Evolutionary conservation across 495 filamentous ascomycete genomes (phyloP).

Genomic region (Aspergillus carlsbadensis): DNA sequence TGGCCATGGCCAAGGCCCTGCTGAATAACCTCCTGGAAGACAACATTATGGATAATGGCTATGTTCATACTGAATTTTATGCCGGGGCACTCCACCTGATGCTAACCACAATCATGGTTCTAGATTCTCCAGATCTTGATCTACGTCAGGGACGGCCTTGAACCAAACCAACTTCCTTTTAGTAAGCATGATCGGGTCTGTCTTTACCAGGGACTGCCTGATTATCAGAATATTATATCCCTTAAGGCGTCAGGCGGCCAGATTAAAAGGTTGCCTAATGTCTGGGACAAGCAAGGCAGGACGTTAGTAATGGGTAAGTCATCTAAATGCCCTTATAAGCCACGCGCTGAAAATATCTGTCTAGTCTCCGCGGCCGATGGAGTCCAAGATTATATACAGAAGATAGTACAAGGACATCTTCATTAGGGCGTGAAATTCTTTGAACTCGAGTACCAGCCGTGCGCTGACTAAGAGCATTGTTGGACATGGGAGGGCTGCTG

Average conservation of each 20-base stretch:
- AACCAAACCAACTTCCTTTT: constrained; percentile 13
- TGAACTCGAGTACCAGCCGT: constrained; percentile 23
- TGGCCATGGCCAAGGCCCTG: constrained; percentile 9
- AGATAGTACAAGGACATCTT: constrained; percentile 13
- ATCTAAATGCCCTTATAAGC: no score
- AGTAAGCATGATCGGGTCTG: constrained; percentile 16
- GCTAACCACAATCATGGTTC: constrained; percentile 2
- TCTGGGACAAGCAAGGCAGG: constrained; percentile 18
- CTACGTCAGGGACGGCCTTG: constrained; percentile 18
- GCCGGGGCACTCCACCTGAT: background rate
- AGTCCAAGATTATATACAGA: constrained; percentile 17
- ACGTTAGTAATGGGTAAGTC: no score
- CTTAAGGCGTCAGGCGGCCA: constrained; percentile 17
- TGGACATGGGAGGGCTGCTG: background rate
- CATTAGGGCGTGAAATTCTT: constrained; percentile 17
- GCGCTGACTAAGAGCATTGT: background rate
- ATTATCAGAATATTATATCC: constrained; percentile 20
- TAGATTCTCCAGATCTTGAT: constrained; percentile 26
- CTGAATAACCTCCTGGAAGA: constrained; percentile 24
- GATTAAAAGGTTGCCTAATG: constrained; percentile 21
- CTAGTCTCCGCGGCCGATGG: constrained; percentile 15
- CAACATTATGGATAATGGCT: constrained; percentile 23
- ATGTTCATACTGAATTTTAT: constrained; percentile 18
- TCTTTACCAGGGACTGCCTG: constrained; percentile 18
- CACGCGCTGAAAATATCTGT: constrained; percentile 5